Conservation (phyloP, 2,329 filamentous ascomycete genomes). For the Trichoderma semiorbis region DNA sequence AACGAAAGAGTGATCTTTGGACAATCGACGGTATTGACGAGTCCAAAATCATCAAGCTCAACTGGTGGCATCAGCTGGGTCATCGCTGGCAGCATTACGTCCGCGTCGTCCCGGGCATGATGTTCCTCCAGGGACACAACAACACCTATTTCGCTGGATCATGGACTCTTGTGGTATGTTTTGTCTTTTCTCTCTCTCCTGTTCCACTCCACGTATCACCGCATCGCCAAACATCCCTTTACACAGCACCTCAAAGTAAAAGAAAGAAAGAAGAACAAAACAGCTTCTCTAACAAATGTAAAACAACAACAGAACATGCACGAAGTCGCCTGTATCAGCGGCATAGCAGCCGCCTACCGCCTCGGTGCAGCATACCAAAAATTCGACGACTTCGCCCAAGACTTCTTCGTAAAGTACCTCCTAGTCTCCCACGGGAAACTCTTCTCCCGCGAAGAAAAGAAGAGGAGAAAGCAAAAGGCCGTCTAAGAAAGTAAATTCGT, state of each 20-base stretch:
- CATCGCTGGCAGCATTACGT: slow-evolving; percentile 62
- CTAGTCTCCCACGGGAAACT: slow-evolving; percentile 43
- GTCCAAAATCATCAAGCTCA: slow-evolving; percentile 57
- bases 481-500: not conserved
- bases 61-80: slow-evolving; percentile 68
- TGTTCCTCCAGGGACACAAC: slow-evolving; percentile 65
- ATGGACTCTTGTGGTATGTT: slow-evolving; percentile 64
- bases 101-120: slow-evolving; percentile 66
- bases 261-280: not conserved
- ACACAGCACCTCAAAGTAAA: not conserved
- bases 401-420: slow-evolving; percentile 47
- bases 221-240: not conserved
- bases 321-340: slow-evolving; percentile 67
- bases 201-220: not conserved
- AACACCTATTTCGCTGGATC: slow-evolving; percentile 61
- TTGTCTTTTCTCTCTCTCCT: not conserved
- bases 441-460: slow-evolving; percentile 36
- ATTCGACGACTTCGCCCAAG: slow-evolving; percentile 52
- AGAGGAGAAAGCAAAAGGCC: slow-evolving; percentile 11
- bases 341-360: slow-evolving; percentile 67
- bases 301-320: slow-evolving; percentile 53
- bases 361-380: slow-evolving; percentile 62
- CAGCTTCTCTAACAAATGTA: not conserved
- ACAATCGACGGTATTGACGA: slow-evolving; percentile 56
- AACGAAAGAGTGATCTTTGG: slow-evolving; percentile 54